Evolutionary conservation across 192 early-diverging fungal species (phyloP).

Genomic region (Rhizophagus sp.): DNA sequence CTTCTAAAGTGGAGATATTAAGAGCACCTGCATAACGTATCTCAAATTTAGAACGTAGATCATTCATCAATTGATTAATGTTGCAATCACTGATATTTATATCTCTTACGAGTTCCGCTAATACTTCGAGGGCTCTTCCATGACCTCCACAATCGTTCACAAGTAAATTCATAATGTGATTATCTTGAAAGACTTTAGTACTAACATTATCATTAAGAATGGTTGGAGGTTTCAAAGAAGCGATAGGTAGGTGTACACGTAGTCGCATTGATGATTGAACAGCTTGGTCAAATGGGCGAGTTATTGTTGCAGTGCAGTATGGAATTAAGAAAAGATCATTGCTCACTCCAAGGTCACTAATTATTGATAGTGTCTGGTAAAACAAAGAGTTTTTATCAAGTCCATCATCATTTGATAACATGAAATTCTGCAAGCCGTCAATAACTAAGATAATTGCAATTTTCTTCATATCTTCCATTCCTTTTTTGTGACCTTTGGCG

Average conservation of each 20-base stretch:
- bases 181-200: too few relatives aligned
- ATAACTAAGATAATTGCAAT: conserved; percentile 25
- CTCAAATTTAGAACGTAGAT: conserved; percentile 25
- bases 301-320: conserved; percentile 24
- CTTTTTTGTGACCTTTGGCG: conserved; percentile 11
- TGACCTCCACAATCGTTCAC: conserved; percentile 42
- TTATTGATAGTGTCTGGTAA: conserved; percentile 22
- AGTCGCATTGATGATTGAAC: conserved; percentile 22
- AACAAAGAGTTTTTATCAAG: conserved; percentile 16
- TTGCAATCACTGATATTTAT: conserved; percentile 25
- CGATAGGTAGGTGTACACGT: conserved; percentile 25
- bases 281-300: conserved; percentile 20
- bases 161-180: conserved; percentile 34
- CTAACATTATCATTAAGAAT: too few relatives aligned
- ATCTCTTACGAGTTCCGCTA: conserved; percentile 5
- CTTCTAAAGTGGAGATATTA: neutral
- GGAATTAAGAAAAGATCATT: neutral
- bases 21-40: conserved; percentile 30
- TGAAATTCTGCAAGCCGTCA: conserved; percentile 22
- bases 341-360: conserved; percentile 6
- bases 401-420: conserved; percentile 11
- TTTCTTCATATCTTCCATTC: neutral
- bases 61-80: conserved; percentile 33
- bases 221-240: conserved; percentile 10
- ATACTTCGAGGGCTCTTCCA: conserved; percentile 38